Conservation (phyloP, 805 yeast species). For the Jamesozyma hellenica region DNA sequence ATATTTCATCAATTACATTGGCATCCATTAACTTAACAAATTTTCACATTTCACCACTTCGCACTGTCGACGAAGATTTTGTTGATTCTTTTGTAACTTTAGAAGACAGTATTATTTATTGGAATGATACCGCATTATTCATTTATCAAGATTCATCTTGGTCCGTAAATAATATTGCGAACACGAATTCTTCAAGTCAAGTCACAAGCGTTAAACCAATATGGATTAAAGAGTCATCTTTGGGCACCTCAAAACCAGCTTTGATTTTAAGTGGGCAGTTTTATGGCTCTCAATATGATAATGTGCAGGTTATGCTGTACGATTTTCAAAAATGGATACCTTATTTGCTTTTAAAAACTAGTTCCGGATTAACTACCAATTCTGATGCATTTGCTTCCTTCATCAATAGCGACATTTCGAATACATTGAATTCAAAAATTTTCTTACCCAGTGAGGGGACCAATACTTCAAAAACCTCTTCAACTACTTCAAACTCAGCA, state of each 20-base stretch:
- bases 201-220: slow-evolving; percentile 2
- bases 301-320: slow-evolving; percentile 16
- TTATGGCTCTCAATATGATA: slow-evolving; percentile 29
- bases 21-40: slow-evolving; percentile 23
- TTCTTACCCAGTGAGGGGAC: slow-evolving; percentile 6
- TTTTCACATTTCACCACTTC: slow-evolving; percentile 8
- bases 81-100: slow-evolving; percentile 12
- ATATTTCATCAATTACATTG: slow-evolving; percentile 35
- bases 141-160: slow-evolving; percentile 6
- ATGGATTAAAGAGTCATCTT: not conserved
- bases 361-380: not conserved
- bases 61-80: slow-evolving; percentile 3
- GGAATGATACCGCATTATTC: slow-evolving; percentile 14
- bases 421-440: slow-evolving; percentile 23
- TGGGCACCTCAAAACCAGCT: not conserved
- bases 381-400: slow-evolving; percentile 20
- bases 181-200: slow-evolving; percentile 3
- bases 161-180: slow-evolving; percentile 4
- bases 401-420: slow-evolving; percentile 32
- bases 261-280: slow-evolving; percentile 33
- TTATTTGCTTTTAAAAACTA: slow-evolving; percentile 10
- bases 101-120: slow-evolving; percentile 10
- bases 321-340: slow-evolving; percentile 21
- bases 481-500: slow-evolving; percentile 11
- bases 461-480: slow-evolving; percentile 8